Base-by-base conservation (phyloP, 495 filamentous ascomycete species). In the Talaromyces stipitatus region DNA sequence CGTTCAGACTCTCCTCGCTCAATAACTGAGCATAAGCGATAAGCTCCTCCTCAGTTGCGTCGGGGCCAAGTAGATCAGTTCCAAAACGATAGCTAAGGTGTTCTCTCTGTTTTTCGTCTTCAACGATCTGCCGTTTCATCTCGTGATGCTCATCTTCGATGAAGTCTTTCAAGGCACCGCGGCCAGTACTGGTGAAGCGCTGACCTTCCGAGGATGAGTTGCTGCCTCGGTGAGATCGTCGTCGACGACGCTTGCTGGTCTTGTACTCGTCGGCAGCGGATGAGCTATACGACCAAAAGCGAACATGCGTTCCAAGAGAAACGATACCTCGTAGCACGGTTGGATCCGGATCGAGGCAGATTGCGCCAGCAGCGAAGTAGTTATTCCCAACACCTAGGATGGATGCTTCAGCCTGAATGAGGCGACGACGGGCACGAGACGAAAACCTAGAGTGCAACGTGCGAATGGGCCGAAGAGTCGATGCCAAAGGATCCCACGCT, bases 281-380 rank as follows among this genome's bases (percentile, higher is more conserved):
- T 27, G 91, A 92, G 65, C 89, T 95, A 66, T 95, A 97, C 16
- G 87, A 85, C 94, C 94, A 98, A 66, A 91, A 97, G 30, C 90
- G 86, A 8, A 98, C 73, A 66, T 92, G 86, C 0, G 86, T 88
- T 33, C 95, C 94, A 28, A 95, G 80, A 0, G 92, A 85, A 8
- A 97, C 88, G 67, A 92, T 86, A 36, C 94, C 94, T n/a, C 92
- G 84, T n/a, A 98, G 82, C 1, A 84, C 75, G 0, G 90, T 92
- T 28, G 94, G 84, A 62, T 98, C 91, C 0, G 95, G 89, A 66
- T 98, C 95, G 14, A 98, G 79, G 55, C 76, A 82, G 48, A 97
- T 87, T 26, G 90, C 90, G 10, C 91, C 83, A 9, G 89, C 89
- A 38, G 90, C 89, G 61, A 87, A 91, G 60, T 87, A 86, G 60